phyloP scores from a whole-genome alignment of 2,329 filamentous ascomycete genomes.

The Knoxdaviesia proteae region DNA sequence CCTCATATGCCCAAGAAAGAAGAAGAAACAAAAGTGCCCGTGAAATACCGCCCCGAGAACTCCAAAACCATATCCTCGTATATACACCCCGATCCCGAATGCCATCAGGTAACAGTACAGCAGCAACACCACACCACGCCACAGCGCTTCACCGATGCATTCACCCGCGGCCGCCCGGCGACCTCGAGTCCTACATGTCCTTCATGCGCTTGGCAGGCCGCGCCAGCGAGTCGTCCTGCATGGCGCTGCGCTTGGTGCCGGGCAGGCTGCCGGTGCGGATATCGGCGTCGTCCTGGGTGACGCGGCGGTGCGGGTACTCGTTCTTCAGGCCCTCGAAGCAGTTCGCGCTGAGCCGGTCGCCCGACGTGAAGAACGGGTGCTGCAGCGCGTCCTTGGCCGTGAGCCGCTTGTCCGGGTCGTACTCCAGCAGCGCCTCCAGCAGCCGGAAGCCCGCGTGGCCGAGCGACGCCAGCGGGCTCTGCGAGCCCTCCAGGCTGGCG shows the following conservation, averaged over 20 bases:
- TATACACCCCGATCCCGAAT: too few species aligned
- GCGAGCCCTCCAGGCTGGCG: conserved; percentile 17
- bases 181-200: conserved; percentile 15
- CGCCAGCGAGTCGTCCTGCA: conserved; percentile 61
- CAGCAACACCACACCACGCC: too few species aligned
- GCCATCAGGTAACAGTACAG: not conserved
- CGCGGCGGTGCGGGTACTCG: conserved; percentile 75
- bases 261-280: conserved; percentile 78
- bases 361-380: conserved; percentile 70
- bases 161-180: conserved; percentile 1
- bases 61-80: too few species aligned
- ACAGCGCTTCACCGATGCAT: not conserved
- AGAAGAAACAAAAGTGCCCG: too few species aligned
- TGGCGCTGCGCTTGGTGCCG: conserved; percentile 71
- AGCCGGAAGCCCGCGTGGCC: conserved; percentile 65
- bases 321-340: conserved; percentile 80
- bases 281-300: conserved; percentile 90
- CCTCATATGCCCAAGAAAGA: too few species aligned
- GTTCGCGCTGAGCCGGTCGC: conserved; percentile 53
- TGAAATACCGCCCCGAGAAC: too few species aligned
- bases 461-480: conserved; percentile 32
- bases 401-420: conserved; percentile 74
- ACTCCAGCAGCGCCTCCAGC: conserved; percentile 66
- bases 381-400: conserved; percentile 77
- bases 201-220: conserved; percentile 41